A percentile compares a stretch with the other conserved stretches of the same genome.
Evolutionary conservation across 1,284 basidiomycete species (phyloP).

Genomic region (Papiliotrema fonsecae): DNA sequence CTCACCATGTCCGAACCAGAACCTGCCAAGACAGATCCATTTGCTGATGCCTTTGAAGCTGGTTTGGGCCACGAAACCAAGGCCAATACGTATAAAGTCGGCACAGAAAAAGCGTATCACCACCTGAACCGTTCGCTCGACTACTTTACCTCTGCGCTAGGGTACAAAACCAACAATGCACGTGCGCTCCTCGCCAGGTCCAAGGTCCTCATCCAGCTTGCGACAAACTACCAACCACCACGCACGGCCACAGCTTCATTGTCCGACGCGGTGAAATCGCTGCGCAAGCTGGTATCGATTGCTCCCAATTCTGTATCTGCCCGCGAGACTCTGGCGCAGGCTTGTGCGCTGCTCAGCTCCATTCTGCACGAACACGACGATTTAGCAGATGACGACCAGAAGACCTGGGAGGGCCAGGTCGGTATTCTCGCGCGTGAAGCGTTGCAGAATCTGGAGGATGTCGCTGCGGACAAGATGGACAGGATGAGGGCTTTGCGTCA

Average conservation of each 20-base stretch:
- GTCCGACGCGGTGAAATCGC: slow-evolving; percentile 22
- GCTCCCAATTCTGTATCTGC: slow-evolving; percentile 27
- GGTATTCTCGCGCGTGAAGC: slow-evolving; percentile 36
- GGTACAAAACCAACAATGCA: slow-evolving; percentile 19
- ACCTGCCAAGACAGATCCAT: no score
- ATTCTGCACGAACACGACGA: slow-evolving; percentile 27
- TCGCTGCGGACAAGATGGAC: slow-evolving; percentile 43
- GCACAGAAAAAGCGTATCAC: slow-evolving; percentile 39
- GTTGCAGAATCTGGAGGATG: slow-evolving; percentile 35
- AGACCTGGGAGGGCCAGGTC: slow-evolving; percentile 32
- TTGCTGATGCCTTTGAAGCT: no score
- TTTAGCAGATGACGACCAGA: slow-evolving; percentile 22
- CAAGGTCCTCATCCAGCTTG: slow-evolving; percentile 36
- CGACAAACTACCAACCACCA: slow-evolving; percentile 30
- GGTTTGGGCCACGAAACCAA: slow-evolving; percentile 41
- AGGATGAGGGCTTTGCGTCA: slow-evolving; percentile 21
- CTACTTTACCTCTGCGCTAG: slow-evolving; percentile 32
- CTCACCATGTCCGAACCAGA: no score
- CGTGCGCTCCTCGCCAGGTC: slow-evolving; percentile 34
- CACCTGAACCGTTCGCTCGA: slow-evolving; percentile 40
- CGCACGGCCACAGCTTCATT: slow-evolving; percentile 24
- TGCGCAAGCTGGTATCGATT: slow-evolving; percentile 20
- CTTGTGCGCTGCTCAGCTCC: slow-evolving; percentile 21
- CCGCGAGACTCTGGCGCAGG: slow-evolving; percentile 26
- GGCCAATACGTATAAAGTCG: slow-evolving; percentile 29